phyloP scores from a whole-genome alignment of 805 yeast genomes.

The Spathaspora boniae region DNA sequence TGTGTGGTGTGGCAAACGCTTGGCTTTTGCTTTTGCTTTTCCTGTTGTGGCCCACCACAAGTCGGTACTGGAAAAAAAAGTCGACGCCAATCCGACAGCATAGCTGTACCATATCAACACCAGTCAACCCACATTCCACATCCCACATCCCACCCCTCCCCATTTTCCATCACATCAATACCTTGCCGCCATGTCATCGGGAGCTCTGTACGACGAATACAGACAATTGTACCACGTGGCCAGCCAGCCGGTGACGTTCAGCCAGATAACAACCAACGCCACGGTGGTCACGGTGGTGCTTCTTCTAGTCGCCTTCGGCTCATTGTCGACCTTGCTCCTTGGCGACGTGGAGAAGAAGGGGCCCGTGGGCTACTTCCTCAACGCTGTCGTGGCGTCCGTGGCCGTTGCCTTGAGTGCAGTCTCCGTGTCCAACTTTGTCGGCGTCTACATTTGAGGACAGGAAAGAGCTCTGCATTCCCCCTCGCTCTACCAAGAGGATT shows the following conservation, averaged over 20 bases:
- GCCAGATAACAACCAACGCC: conserved; percentile 15
- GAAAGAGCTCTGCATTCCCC: too few species aligned
- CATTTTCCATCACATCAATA: too few species aligned
- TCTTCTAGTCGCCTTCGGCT: conserved; percentile 24
- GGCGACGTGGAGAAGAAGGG: conserved; percentile 24
- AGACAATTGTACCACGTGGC: conserved; percentile 16
- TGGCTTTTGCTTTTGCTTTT: not conserved
- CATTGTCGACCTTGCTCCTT: conserved; percentile 26
- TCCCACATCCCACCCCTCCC: not conserved
- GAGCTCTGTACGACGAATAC: conserved; percentile 27
- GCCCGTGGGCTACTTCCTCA: conserved; percentile 21
- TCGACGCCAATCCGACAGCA: too few species aligned
- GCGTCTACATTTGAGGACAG: conserved; percentile 40
- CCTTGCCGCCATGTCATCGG: conserved; percentile 14
- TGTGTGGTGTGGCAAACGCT: not conserved
- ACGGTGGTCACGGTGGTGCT: conserved; percentile 20
- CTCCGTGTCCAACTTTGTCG: conserved; percentile 39
- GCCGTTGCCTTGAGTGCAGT: conserved; percentile 36
- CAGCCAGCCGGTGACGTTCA: conserved; percentile 22
- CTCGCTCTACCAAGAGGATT: too few species aligned
- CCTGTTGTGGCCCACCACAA: not conserved
- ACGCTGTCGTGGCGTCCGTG: conserved; percentile 33
- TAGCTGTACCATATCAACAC: too few species aligned
- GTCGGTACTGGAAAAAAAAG: too few species aligned
- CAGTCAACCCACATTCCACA: too few species aligned